Evolutionary conservation across 768 basidiomycete species (phyloP), one percentile per base, ranked within the genome.

Genomic region (Boletus barrowsii): DNA sequence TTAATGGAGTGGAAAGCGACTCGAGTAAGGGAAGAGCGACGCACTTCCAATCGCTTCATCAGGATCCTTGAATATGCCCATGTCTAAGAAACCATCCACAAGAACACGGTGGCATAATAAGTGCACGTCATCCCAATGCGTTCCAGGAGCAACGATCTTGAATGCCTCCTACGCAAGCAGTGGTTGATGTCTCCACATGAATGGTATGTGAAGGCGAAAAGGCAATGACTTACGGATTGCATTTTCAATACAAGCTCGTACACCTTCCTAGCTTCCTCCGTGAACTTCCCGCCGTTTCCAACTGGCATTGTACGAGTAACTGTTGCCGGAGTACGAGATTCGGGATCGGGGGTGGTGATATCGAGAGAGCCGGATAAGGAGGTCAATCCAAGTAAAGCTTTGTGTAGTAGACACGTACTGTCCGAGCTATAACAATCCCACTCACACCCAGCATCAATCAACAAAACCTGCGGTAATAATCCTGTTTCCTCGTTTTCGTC

Each of bases 391-490:
- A 33, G 22, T 1, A 40, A 41, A 20, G 40, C n/a, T 22, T 41
- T 13, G 17, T 10, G 15, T 26, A 48, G 33, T 8, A 10, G 26
- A 26, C 14, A 68, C 69, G 75, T 71, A 72, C 87, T 82, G 67
- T 88, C 87, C 0, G 81, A 74, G 4, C 82, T 84, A 58, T 88
- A 86, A 62, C 79, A 79, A 17, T 75, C 66, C 85, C 84, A 95
- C 73, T 98, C 96, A 64, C 94, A 95, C 0, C 95, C 94, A 1
- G 96, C 96, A 62, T 98, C 96, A 57, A 96, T 94, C 32, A 96
- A 80, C 5, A 96, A 76, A 8, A 96, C 88, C 67, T 90, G 84
- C 0, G 87, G 85, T 32, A 72, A 59, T 46, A 87, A 59, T 15
- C 77, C 67, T 47, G 73, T 76, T n/a, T 35, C 46, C 10, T 46